Evolutionary conservation across 176 grass and related monocot genomes (phyloP).

Genomic region (Alloteropsis semialata): DNA sequence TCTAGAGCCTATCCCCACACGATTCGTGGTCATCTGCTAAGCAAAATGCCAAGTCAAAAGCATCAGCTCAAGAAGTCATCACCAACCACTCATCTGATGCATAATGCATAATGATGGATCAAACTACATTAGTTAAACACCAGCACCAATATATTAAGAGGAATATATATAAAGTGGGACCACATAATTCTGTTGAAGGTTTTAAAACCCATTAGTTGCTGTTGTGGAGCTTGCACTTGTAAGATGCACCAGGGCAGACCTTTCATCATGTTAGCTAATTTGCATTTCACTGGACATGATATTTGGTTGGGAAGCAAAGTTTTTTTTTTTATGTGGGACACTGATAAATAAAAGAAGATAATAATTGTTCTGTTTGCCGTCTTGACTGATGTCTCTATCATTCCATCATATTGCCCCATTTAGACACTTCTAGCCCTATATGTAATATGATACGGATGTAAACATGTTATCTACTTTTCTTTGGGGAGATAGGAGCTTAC

Average conservation of each 20-base stretch:
- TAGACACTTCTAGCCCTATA: background rate
- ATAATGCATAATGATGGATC: constrained; percentile 19
- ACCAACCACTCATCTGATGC: constrained; percentile 32
- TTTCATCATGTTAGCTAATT: constrained; percentile 38
- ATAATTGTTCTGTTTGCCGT: background rate
- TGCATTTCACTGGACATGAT: constrained; percentile 23
- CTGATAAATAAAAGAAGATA: background rate
- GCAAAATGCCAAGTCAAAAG: constrained; percentile 36
- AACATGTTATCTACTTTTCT: constrained; percentile 9
- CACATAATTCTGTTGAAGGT: constrained; percentile 14
- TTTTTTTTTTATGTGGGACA: background rate
- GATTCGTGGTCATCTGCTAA: constrained; percentile 26
- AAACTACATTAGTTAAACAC: constrained; percentile 35
- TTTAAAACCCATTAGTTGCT: constrained; percentile 25
- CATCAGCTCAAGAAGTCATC: constrained; percentile 4
- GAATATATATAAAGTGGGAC: constrained; percentile 12
- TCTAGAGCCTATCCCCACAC: constrained; percentile 24
- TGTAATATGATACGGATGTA: background rate
- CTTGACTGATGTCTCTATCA: constrained; percentile 17
- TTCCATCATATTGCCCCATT: background rate
- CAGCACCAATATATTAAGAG: background rate
- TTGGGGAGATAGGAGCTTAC: background rate
- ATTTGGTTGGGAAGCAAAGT: background rate
- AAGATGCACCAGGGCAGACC: constrained; percentile 18
- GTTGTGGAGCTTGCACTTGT: constrained; percentile 47